Conservation (phyloP, 73 alveolate species). For the Paramecium primaurelia region DNA sequence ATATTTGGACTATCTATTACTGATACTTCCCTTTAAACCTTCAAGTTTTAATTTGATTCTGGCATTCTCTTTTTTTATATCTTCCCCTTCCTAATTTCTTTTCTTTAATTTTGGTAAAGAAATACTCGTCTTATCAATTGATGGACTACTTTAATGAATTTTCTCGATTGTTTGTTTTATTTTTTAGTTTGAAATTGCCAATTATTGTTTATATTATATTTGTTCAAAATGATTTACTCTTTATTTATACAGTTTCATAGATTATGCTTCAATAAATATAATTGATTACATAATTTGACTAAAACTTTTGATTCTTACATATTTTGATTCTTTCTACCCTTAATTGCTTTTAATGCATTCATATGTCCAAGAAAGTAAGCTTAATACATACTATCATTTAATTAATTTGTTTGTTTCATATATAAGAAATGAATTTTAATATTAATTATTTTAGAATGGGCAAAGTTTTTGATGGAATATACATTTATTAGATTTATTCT, state of each 20-base stretch:
- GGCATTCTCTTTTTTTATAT: background rate
- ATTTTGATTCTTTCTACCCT: background rate
- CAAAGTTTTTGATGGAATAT: background rate
- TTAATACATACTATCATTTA: background rate
- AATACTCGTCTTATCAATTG: background rate
- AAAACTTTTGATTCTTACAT: background rate
- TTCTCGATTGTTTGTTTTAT: background rate
- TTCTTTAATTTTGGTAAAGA: background rate
- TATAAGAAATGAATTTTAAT: background rate
- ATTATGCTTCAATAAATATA: background rate
- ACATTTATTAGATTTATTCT: background rate
- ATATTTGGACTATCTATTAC: background rate
- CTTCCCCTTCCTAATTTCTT: background rate
- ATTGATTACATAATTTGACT: background rate
- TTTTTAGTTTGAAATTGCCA: background rate
- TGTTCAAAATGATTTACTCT: conserved; percentile 2
- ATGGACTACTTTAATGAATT: background rate
- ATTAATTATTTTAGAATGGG: background rate
- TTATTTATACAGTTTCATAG: background rate
- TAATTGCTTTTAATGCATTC: conserved; percentile 16
- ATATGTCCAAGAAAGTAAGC: background rate
- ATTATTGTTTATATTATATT: background rate
- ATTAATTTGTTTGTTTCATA: background rate
- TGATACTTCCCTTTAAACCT: background rate
- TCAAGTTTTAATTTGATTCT: background rate